phyloP scores from a whole-genome alignment of 192 early-diverging fungal species.

The Coemansia sp. region DNA sequence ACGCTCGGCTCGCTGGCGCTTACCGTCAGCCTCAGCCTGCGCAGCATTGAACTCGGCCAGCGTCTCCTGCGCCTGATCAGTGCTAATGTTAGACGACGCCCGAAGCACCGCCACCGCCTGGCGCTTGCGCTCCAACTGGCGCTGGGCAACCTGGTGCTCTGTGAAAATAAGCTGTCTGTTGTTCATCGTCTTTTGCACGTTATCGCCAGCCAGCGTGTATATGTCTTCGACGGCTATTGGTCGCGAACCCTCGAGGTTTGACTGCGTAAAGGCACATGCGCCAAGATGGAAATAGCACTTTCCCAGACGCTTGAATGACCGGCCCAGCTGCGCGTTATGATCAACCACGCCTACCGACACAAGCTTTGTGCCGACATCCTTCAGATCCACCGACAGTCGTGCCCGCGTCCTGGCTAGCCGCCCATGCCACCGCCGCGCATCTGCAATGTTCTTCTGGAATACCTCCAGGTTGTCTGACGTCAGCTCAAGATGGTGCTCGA shows the following conservation, averaged over 20 bases:
- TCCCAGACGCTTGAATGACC: conserved; percentile 47
- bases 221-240: conserved; percentile 43
- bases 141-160: conserved; percentile 52
- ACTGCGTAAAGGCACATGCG: conserved; percentile 38
- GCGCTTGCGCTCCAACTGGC: conserved; percentile 53
- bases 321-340: conserved; percentile 31
- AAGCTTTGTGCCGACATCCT: conserved; percentile 44
- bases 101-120: conserved; percentile 55
- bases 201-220: conserved; percentile 30
- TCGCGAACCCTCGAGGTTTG: conserved; percentile 53
- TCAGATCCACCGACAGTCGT: conserved; percentile 34
- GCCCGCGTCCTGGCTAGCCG: conserved; percentile 44
- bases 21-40: conserved; percentile 44
- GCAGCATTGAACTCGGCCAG: conserved; percentile 49
- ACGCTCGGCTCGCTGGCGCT: conserved; percentile 44
- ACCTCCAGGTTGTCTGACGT: conserved; percentile 37
- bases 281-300: conserved; percentile 41
- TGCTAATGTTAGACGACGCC: conserved; percentile 44
- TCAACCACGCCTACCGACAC: conserved; percentile 45
- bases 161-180: conserved; percentile 52
- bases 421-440: conserved; percentile 49
- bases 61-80: conserved; percentile 48
- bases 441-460: conserved; percentile 37
- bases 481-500: conserved; percentile 43
- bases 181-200: conserved; percentile 48